A percentile compares a stretch with the other conserved stretches of the same genome.
Conservation (phyloP, 192 early-diverging fungal species). For the Gamsiella multidivaricata region DNA sequence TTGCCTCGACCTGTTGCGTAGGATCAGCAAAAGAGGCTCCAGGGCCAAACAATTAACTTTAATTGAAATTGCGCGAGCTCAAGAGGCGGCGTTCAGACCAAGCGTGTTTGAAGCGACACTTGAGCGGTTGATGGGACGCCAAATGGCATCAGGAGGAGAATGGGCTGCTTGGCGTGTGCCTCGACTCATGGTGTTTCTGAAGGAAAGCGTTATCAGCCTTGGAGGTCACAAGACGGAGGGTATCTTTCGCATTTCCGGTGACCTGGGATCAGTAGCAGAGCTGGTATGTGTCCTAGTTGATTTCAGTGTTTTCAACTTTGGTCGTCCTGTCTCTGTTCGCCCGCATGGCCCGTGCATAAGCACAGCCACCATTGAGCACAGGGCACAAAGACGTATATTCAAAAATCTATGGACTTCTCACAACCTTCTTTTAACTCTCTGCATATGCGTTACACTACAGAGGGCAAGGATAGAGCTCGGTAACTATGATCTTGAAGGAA, state of each 20-base stretch:
- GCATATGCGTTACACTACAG: slow-evolving; percentile 31
- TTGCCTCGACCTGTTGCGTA: slow-evolving; percentile 66
- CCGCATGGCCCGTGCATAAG: slow-evolving; percentile 22
- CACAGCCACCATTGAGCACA: not conserved
- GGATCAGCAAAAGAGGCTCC: slow-evolving; percentile 81
- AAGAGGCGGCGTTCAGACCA: slow-evolving; percentile 84
- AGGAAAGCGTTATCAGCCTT: slow-evolving; percentile 76
- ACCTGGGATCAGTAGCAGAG: slow-evolving; percentile 86
- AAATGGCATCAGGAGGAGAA: slow-evolving; percentile 47
- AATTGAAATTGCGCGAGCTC: slow-evolving; percentile 76
- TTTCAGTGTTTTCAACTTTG: not conserved
- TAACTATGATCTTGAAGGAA: slow-evolving; percentile 73
- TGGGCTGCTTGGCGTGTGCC: slow-evolving; percentile 74
- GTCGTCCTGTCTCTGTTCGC: slow-evolving; percentile 3
- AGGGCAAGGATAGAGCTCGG: slow-evolving; percentile 87
- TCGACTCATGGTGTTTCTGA: slow-evolving; percentile 83
- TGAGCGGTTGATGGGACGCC: slow-evolving; percentile 85
- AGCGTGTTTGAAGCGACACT: slow-evolving; percentile 93
- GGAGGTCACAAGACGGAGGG: slow-evolving; percentile 88
- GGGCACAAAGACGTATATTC: not conserved
- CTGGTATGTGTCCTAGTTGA: slow-evolving; percentile 48
- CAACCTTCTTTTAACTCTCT: not conserved
- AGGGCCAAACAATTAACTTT: slow-evolving; percentile 79
- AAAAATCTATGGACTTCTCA: not conserved
- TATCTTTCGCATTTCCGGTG: slow-evolving; percentile 96